phyloP scores from a whole-genome alignment of 1,284 basidiomycete species.

The Lignosus rhinocerotis region DNA sequence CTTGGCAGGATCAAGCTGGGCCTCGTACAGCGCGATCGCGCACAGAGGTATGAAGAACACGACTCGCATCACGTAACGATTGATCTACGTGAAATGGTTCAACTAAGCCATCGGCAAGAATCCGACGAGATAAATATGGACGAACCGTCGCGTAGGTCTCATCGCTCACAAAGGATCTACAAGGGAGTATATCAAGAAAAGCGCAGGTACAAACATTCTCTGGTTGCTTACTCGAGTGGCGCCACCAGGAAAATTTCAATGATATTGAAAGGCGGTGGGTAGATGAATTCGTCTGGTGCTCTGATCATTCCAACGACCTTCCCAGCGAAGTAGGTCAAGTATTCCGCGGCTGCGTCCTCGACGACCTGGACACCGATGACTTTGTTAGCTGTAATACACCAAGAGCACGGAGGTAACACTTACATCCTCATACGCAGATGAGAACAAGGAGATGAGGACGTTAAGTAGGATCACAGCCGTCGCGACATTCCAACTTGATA shows the following conservation, averaged over 20 bases:
- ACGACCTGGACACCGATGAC: constrained; percentile 42
- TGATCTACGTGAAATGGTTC: constrained; percentile 48
- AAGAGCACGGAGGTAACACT: constrained; percentile 31
- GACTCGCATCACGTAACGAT: constrained; percentile 73
- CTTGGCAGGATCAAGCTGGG: constrained; percentile 49
- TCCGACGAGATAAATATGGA: neutral
- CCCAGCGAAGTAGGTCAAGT: constrained; percentile 84
- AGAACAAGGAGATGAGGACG: constrained; percentile 92
- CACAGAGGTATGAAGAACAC: constrained; percentile 82
- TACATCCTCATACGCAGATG: constrained; percentile 87
- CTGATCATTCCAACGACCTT: constrained; percentile 84
- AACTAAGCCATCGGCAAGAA: neutral
- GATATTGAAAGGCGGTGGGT: constrained; percentile 83
- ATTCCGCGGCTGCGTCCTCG: constrained; percentile 73
- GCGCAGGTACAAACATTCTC: neutral
- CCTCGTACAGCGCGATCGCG: constrained; percentile 77
- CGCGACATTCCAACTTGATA: constrained; percentile 77
- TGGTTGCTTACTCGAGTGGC: constrained; percentile 74
- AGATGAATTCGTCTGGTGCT: constrained; percentile 78
- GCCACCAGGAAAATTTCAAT: constrained; percentile 81
- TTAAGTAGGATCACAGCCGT: constrained; percentile 91
- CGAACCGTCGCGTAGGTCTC: constrained; percentile 59
- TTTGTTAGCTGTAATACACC: neutral
- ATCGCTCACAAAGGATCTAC: constrained; percentile 49
- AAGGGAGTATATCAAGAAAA: neutral